Base-by-base conservation (phyloP, 768 basidiomycete genomes). In the Crucibulum laeve region DNA sequence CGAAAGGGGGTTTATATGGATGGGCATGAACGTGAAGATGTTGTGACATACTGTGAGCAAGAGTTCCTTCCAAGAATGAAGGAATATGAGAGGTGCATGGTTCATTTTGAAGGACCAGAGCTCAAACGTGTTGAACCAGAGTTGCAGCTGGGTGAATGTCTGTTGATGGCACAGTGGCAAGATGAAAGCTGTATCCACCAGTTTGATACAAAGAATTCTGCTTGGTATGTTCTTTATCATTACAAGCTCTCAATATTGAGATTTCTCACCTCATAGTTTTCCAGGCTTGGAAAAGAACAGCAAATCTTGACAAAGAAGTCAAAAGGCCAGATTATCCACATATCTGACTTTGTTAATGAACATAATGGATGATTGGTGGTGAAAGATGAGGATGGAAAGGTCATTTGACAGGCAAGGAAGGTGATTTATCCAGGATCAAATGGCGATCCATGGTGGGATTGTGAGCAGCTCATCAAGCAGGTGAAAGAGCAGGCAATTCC, bases 261-360 rank as follows among this genome's bases (percentile, higher is more conserved):
- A 7, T n/a, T n/a, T 30, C 28, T 30, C 28, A 30, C 28, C 28
- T 7, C n/a, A 30, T n/a, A 30, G 7, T n/a, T 7, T 30, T 30
- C 8, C 28, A 30, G 28, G 28, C 28, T 30, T 30, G 28, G 28
- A 7, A 7, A 49, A 25, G 56, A 48, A 2, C 34, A 63, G 39
- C 46, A 50, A 44, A 48, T 45, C 15, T 40, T 63, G 6, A 46
- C 42, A 23, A 56, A 61, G 46, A 64, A 69, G 42, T 53, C 58
- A 11, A 42, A 50, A 11, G 67, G 68, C n/a, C 43, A 50, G 4
- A 40, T 61, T 6, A 67, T 68, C 24, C 61, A 66, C 51, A 54
- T 67, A 2, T 69, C 65, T 5, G 60, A 64, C 35, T 69, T 69
- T 42, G 59, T 69, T 34, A 55, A 55, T 33, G 48, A 58, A 33